These are phyloP conservation scores for Dryas integrifolia DNA, from an alignment of 331 rosid genomes.

Conservation along the genomic window DNA sequence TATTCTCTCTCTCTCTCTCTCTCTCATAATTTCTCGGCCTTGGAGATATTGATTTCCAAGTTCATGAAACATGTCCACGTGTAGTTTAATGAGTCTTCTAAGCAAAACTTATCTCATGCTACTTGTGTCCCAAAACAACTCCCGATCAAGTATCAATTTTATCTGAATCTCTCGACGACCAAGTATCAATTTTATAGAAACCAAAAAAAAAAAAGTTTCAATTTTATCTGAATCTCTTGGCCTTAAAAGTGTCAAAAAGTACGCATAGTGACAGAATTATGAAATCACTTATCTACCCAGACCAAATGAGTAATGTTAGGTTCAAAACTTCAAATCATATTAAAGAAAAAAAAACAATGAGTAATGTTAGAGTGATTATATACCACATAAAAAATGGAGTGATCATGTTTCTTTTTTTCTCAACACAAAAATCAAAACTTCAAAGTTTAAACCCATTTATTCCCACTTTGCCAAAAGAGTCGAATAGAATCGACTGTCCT, in stretches of 20 bases:
- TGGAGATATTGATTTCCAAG: neutral
- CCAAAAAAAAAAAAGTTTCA: neutral
- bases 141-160: neutral
- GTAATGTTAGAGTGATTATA: neutral
- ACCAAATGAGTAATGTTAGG: neutral
- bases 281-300: neutral
- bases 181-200: neutral
- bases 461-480: neutral
- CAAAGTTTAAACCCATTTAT: neutral
- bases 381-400: neutral
- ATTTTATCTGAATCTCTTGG: slow-evolving; percentile 9
- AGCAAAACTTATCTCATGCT: neutral
- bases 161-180: neutral
- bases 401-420: too few relatives aligned
- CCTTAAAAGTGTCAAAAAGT: neutral
- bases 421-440: too few relatives aligned
- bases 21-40: neutral
- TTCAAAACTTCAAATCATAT: too few relatives aligned
- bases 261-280: neutral
- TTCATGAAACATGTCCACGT: neutral
- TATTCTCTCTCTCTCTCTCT: neutral
- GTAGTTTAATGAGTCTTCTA: neutral
- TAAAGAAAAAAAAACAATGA: neutral
- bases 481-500: neutral
- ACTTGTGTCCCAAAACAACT: neutral